These are phyloP conservation scores for Stenocarpella maydis DNA, from an alignment of 2,329 filamentous ascomycete species.

Conservation along the genomic window DNA sequence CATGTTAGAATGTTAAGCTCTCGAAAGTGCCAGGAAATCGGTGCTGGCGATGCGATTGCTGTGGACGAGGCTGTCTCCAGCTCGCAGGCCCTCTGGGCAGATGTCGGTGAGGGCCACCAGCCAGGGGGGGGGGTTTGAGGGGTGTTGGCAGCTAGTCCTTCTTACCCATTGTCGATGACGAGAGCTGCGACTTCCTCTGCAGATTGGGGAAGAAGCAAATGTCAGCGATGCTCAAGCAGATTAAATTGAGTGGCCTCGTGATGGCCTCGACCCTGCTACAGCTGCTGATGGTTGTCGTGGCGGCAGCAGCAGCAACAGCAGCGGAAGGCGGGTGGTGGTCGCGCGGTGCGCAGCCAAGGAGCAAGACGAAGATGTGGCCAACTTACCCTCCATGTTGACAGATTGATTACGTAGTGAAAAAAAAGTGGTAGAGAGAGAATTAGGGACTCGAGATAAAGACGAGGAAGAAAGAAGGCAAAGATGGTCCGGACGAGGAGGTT, in stretches of 20 bases:
- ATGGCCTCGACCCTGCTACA: conserved; percentile 26
- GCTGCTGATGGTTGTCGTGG: conserved; percentile 3
- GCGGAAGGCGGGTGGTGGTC: conserved; percentile 21
- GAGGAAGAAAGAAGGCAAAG: conserved; percentile 41
- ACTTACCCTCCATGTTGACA: conserved; percentile 66
- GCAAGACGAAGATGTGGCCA: conserved; percentile 43
- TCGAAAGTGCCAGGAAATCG: not conserved
- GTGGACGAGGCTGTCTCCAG: conserved; percentile 12
- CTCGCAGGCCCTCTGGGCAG: conserved; percentile 30
- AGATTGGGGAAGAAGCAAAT: conserved; percentile 47
- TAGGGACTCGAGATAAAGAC: conserved; percentile 40
- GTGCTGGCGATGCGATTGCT: not conserved
- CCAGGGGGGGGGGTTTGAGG: conserved; percentile 35
- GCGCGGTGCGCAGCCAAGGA: conserved; percentile 36
- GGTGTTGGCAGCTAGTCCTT: conserved; percentile 65
- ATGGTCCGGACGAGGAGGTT: conserved; percentile 37
- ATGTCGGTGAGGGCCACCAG: conserved; percentile 47
- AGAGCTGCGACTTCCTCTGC: conserved; percentile 99
- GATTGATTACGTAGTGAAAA: conserved; percentile 56
- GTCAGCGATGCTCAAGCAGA: conserved; percentile 50
- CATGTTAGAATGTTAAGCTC: conserved; percentile 48
- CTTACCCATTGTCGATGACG: conserved; percentile 99
- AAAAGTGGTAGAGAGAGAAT: conserved; percentile 40
- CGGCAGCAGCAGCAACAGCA: conserved; percentile 28
- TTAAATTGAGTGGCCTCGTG: conserved; percentile 23